Evolutionary conservation across 345 rosid species (phyloP), one percentile per base, ranked within the genome.

Genomic region (Sisymbrium irio): DNA sequence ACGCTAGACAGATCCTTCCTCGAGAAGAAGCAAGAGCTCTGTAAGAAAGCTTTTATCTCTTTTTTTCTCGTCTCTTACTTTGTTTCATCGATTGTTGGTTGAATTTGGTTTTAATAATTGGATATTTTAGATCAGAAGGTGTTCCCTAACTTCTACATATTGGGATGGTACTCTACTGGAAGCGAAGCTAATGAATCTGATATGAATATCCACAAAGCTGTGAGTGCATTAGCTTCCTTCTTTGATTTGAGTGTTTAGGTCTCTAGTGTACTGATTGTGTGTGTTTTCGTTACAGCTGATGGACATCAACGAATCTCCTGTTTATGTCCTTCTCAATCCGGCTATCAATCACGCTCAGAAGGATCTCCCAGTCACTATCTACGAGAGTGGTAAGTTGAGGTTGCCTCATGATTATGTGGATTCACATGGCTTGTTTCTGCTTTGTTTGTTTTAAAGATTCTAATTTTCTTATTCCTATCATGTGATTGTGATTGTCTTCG

Each of bases 101-200:
- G 8, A 35, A 5, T 65, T 28, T 0, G 35, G 3, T n/a, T 56
- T 18, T 41, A 51, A 0, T 13, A 32, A 0, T 12, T 15, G 27
- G 39, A 7, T 67, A 7, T 14, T 19, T 19, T 77, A 93, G 97
- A 93, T 75, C 92, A 87, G 84, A 95, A 95, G 89, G 97, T 95
- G 36, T 92, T 92, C 71, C 97, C 97, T 13, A 79, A 88, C 74
- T 95, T 87, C 65, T 95, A 92, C 62, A 81, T 92, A 13, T 82
- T 95, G 56, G 99, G 99, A 79, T 95, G 97, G 99, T 95, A 95
- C 74, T 95, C 97, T 4, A 88, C 91, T 0, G 99, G 97, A 33
- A 80, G 89, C 68, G 97, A 92, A 51, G 97, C 97, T 5, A 67
- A 87, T 50, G 97, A 89, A 79, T 87, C 96, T 17, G 99, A 95